Evolutionary conservation across 2,329 filamentous ascomycete species (phyloP), one percentile per base, ranked within the genome.

Genomic region (Hyphodiscus sp.): DNA sequence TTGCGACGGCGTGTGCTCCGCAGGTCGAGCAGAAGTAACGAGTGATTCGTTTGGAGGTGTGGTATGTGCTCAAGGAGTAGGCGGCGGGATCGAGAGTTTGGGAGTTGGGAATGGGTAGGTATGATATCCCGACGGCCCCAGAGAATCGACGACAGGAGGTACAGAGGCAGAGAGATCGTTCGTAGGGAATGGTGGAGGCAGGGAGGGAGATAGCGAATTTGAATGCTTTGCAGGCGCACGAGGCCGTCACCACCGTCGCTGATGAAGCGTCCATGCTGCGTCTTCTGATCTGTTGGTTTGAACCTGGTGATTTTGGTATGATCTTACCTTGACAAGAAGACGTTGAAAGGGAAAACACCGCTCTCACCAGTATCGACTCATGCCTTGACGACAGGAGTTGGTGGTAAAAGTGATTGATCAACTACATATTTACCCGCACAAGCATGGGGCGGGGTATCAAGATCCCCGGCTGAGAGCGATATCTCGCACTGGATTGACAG

Each of bases 1-100:
- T 23, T 18, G 66, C 61, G 45, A 72, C 69, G 51, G 70, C 65
- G 60, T 76, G 74, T 9, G 73, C 71, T 30, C 77, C 77, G 57
- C 78, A 81, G 20, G 66, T 75, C 16, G 64, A 64, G 64, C 78
- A 81, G 61, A 78, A 77, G 60, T 74, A 78, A 18, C 73, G 69
- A 41, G 63, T 72, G 29, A 74, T 58, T 11, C 66, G 59, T 10
- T 70, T 60, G 1, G 75, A 75, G 52, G 74, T 72, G 16, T 65
- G 60, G 59, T 78, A 81, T 47, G 68, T 56, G 6, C 66, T 71
- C 3, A 79, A 67, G 7, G 64, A 60, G 29, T 74, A 59, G 2
- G 65, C 59, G 1, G 65, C 46, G 26, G 71, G 51, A 20, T 62
- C 50, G 33, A 63, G 23, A 13, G 48, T 70, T 23, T 62, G 61